Evolutionary conservation across 116 monocot genomes (phyloP), one percentile per base, ranked within the genome.

Genomic region (Iris pallida): DNA sequence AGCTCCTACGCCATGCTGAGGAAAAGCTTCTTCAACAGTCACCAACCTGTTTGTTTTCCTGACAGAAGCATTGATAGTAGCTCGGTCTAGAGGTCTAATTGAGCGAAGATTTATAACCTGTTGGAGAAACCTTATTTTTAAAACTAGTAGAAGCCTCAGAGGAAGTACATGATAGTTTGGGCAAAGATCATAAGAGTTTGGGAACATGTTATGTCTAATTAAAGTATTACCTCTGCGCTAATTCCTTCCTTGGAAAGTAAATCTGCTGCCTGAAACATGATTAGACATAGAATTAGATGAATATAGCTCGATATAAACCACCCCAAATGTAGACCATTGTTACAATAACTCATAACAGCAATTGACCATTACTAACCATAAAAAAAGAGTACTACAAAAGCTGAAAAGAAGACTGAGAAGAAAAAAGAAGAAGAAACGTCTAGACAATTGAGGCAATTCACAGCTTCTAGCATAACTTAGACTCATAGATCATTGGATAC

Each of bases 191-290:
- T 51, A 41, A 8, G 63, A 13, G 2, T 18, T 61, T 20, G 71
- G 51, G 8, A 49, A 72, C 11, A 16, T 53, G 13, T 17, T 62
- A 16, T 6, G 20, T 70, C 47, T 8, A 53, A 56, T 47, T 57
- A 19, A 59, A 47, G 4, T 1, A 13, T 66, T 71, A 94, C 94
- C 91, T 95, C 95, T 51, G 91, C 89, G 71, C 73, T 89, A 20
- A 96, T 87, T 44, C 91, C 95, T 73, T 96, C 95, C 75, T 89
- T 96, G 6, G 82, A 79, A 40, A 96, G 80, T 58, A 91, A 66
- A 47, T 95, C 91, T 6, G 95, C 95, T 59, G 91, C 95, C 95
- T 95, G 84, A 65, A 66, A 64, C 19, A 73, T 11, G 53, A 55
- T 49, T 15, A 6, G 53, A 7, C 42, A 40, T 18, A n/a, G 16